Evolutionary conservation across 73 alveolate species (phyloP), one percentile per base, ranked within the genome.

Genomic region (Durusdinium trenchii): DNA sequence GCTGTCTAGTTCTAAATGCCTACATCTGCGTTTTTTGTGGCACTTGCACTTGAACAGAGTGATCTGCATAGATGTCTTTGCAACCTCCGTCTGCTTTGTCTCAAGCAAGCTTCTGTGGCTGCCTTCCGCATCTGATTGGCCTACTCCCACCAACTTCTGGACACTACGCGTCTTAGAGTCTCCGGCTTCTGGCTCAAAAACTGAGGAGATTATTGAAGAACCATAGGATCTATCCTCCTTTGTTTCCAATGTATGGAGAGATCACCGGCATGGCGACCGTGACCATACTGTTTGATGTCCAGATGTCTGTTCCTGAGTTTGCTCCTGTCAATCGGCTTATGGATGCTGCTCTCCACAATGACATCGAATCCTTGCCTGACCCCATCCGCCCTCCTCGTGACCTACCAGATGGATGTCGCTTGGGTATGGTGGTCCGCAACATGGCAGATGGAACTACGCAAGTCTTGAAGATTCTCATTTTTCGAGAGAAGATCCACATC

Each of bases 111-210:
- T 7, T 62, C 78, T 40, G 42, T 23, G 42, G 78, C 78, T 23
- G 78, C 78, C n/a, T 62, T 23, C 78, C 78, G 78, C 78, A 40
- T 62, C 78, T 62, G 78, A 62, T 62, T 62, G 78, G 78, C 78
- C 78, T 62, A 62, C 78, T 62, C 78, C 78, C 78, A 62, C 78
- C 78, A 62, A 62, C 78, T 62, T 62, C 38, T 5, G 20, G 20
- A 4, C 42, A 23, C 16, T n/a, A n/a, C n/a, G n/a, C n/a, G n/a
- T n/a, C n/a, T n/a, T n/a, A n/a, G n/a, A n/a, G n/a, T n/a, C n/a
- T n/a, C n/a, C n/a, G n/a, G n/a, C n/a, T n/a, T n/a, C n/a, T n/a
- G n/a, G n/a, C n/a, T n/a, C n/a, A n/a, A n/a, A n/a, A n/a, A n/a
- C n/a, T n/a, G n/a, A n/a, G n/a, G n/a, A n/a, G n/a, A n/a, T n/a